Percentiles rank a stretch among this genome's conserved stretches.
Conservation (phyloP, 75 land plant species). For the Chamaecyparis obtusa region DNA sequence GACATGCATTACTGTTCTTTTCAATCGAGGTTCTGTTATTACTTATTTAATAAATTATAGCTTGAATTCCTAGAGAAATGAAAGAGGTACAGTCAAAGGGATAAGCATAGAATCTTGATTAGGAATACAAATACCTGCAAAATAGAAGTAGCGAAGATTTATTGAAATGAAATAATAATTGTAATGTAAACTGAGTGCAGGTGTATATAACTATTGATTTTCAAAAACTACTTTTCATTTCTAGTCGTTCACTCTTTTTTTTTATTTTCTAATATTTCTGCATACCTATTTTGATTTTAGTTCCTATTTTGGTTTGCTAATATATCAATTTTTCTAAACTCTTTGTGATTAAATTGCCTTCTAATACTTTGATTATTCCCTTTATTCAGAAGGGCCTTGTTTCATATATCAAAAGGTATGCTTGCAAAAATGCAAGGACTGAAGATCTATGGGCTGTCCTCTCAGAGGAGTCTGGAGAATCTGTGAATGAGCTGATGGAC, state of each 20-base stretch:
- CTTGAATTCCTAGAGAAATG: neutral
- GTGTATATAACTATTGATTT: neutral
- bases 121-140: neutral
- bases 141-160: neutral
- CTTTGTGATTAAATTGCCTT: neutral
- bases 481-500: constrained; percentile 84
- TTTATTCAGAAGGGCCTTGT: constrained; percentile 69
- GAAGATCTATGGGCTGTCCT: constrained; percentile 92
- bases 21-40: neutral
- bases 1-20: neutral
- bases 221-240: neutral
- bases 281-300: neutral
- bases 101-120: neutral
- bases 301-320: neutral
- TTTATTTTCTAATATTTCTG: neutral
- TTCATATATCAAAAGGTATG: constrained; percentile 81
- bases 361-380: neutral
- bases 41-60: neutral
- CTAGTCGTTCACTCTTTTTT: neutral
- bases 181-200: neutral
- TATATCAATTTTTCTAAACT: neutral
- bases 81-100: neutral
- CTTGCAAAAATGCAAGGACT: constrained; percentile 87
- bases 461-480: constrained; percentile 78
- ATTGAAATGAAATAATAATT: neutral